Conservation (phyloP, 306 rosid species). For the Acacia confusa region DNA sequence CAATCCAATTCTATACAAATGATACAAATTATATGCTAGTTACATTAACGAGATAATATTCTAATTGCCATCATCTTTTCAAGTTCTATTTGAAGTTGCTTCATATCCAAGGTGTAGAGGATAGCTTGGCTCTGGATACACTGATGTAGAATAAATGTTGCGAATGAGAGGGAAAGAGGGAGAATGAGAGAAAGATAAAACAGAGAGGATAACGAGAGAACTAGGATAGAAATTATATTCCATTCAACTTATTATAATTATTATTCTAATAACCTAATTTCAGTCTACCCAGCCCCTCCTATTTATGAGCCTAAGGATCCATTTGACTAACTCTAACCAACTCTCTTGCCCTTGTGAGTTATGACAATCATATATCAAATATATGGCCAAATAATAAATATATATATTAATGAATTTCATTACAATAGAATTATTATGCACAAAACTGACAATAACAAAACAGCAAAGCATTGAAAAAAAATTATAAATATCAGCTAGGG, state of each 20-base stretch:
- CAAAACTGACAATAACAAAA: slow-evolving; percentile 9
- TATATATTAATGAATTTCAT: neutral
- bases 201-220: neutral
- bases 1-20: too few relatives aligned
- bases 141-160: neutral
- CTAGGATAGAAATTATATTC: neutral
- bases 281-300: neutral
- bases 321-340: neutral
- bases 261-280: neutral
- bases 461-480: slow-evolving; percentile 9
- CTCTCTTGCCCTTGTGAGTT: too few relatives aligned
- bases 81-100: too few relatives aligned
- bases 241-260: neutral
- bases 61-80: too few relatives aligned
- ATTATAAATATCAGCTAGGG: neutral
- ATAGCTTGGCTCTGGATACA: too few relatives aligned
- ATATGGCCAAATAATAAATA: neutral
- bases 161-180: neutral
- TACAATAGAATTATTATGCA: slow-evolving; percentile 22
- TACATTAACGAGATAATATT: too few relatives aligned
- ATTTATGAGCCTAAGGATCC: neutral
- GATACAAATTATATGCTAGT: too few relatives aligned
- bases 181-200: neutral
- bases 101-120: too few relatives aligned
- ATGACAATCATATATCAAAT: neutral